Percentiles rank a stretch among this genome's conserved stretches.
Conservation (phyloP, 345 rosid genomes). For the Anacardium occidentale region DNA sequence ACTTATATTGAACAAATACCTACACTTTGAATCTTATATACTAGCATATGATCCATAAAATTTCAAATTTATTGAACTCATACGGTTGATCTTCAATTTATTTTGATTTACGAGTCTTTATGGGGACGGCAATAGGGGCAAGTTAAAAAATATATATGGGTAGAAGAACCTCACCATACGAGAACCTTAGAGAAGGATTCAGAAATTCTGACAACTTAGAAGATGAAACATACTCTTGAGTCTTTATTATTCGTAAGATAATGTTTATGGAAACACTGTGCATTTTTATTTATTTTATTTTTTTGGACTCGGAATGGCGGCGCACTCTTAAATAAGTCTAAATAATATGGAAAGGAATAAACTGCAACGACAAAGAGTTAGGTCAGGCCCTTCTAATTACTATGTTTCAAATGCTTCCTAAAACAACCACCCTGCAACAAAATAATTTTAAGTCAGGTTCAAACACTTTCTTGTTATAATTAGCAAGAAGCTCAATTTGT, state of each 20-base stretch:
- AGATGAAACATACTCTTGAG: conserved; percentile 4
- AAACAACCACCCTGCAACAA: background rate
- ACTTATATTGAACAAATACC: too few relatives aligned
- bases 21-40: too few relatives aligned
- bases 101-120: background rate
- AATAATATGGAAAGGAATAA: too few relatives aligned
- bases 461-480: too few relatives aligned
- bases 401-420: background rate
- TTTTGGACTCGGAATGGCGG: too few relatives aligned
- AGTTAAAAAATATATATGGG: background rate
- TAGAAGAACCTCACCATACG: background rate
- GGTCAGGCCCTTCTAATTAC: conserved; percentile 1
- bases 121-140: background rate
- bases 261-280: background rate
- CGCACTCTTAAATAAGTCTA: too few relatives aligned
- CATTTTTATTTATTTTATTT: too few relatives aligned
- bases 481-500: too few relatives aligned
- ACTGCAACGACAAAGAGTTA: too few relatives aligned
- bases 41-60: too few relatives aligned
- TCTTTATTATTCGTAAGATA: background rate
- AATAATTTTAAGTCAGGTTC: background rate
- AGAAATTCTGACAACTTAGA: background rate
- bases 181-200: background rate
- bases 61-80: too few relatives aligned
- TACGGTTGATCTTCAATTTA: too few relatives aligned